Percentiles rank a stretch among this genome's conserved stretches.
Conservation (phyloP, 2,329 filamentous ascomycete species). For the Diplodia mutila region DNA sequence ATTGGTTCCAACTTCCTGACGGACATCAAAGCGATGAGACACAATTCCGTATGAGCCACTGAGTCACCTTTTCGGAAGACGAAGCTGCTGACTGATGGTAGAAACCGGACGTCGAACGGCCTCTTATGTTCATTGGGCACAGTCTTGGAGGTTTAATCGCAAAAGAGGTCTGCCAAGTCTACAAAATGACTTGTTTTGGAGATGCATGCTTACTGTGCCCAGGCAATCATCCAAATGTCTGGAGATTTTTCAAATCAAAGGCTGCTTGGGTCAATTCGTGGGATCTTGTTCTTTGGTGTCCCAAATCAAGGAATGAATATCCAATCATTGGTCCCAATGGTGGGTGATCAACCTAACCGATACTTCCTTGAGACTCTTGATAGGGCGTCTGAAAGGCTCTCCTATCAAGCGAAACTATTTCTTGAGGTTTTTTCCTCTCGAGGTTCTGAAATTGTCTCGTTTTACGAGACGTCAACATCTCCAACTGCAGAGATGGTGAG, state of each 20-base stretch:
- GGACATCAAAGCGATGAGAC: background rate
- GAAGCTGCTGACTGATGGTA: background rate
- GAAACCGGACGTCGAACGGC: no score
- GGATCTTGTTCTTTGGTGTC: background rate
- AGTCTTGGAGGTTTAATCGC: background rate
- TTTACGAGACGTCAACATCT: background rate
- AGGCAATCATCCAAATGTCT: background rate
- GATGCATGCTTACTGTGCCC: background rate
- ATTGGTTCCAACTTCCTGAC: background rate
- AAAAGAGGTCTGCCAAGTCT: background rate
- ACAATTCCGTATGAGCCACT: background rate
- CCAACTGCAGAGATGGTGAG: background rate
- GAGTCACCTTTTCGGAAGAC: no score
- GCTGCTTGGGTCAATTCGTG: background rate
- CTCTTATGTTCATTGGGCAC: background rate
- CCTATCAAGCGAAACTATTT: background rate
- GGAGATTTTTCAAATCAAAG: background rate
- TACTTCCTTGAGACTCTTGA: background rate
- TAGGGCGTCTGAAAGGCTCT: background rate
- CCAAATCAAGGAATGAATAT: background rate
- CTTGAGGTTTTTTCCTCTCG: background rate
- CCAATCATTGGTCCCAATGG: background rate
- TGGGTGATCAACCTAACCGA: background rate
- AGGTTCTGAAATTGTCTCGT: background rate
- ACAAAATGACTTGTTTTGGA: background rate